Base-by-base conservation (phyloP, 305 asterid species). In the Solanum chacoense region DNA sequence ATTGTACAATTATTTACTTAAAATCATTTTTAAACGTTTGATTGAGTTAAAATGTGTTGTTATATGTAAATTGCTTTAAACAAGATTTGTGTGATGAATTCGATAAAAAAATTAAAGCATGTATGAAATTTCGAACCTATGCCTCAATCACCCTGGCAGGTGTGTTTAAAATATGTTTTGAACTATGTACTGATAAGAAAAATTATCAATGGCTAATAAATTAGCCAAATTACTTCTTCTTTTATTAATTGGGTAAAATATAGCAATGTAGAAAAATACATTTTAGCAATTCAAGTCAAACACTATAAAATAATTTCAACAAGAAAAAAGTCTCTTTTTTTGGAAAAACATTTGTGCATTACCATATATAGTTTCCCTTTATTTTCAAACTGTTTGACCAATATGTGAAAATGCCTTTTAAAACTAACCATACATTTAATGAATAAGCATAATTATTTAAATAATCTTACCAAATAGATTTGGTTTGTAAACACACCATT, bases 211-310 rank as follows among this genome's bases (percentile, higher is more conserved):
- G 1, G 3, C n/a, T 67, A 12, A 71, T 71, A 28, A 71, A 29
- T 72, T 72, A 29, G 11, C 3, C 11, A 72, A 72, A 72, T 29
- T 72, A 29, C n/a, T 67, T 24, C 16, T n/a, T 10, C 7, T 67
- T 24, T 67, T 67, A 9, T 45, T 45, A 18, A 55, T 55, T 26
- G 29, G 29, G 74, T 11, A 67, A 67, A 67, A 40, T 28, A 40
- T 40, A 31, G 35, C 63, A 77, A n/a, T 37, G 7, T 18, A 34
- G 37, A 75, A 8, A 50, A 74, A 18, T 75, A 75, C 42, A 34
- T 34, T 75, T 75, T 35, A 76, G 9, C 38, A 35, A 76, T 76
- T 76, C 26, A 35, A 76, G 50, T 79, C 65, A 79, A 79, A 13
- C 65, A 79, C 24, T 6, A 8, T 24, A 24, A 22, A 38, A 12